phyloP scores from a whole-genome alignment of 306 rosid species.

The Inga oerstediana region DNA sequence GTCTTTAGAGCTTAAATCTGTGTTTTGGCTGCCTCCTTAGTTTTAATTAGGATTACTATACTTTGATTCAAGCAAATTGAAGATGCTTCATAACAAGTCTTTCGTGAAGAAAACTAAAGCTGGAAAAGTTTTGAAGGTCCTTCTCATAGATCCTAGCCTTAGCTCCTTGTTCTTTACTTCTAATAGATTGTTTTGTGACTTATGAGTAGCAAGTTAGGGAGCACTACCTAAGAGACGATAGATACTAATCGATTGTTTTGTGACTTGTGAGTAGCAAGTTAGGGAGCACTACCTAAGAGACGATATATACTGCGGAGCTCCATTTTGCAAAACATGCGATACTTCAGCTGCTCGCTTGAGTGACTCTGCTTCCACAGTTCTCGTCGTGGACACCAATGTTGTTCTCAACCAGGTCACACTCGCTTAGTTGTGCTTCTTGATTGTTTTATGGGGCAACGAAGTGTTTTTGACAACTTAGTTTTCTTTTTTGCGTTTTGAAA shows the following conservation, averaged over 20 bases:
- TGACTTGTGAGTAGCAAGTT: slow-evolving; percentile 58
- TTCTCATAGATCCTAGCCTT: slow-evolving; percentile 29
- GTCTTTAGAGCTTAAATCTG: neutral
- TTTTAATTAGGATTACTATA: neutral
- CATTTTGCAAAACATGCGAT: slow-evolving; percentile 67
- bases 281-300: slow-evolving; percentile 92
- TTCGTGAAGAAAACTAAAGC: slow-evolving; percentile 74
- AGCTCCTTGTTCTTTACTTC: neutral
- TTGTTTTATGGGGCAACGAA: neutral
- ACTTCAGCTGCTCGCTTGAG: slow-evolving; percentile 64
- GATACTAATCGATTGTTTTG: slow-evolving; percentile 36
- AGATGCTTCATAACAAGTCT: slow-evolving; percentile 86
- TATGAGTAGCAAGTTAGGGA: slow-evolving; percentile 76
- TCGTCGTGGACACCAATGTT: slow-evolving; percentile 87
- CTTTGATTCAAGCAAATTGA: neutral
- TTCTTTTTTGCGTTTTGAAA: neutral
- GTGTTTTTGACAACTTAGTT: neutral
- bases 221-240: slow-evolving; percentile 89
- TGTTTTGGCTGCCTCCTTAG: neutral
- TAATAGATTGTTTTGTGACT: neutral
- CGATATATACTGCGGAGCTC: slow-evolving; percentile 88
- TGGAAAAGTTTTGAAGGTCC: slow-evolving; percentile 85
- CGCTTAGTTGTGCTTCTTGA: neutral
- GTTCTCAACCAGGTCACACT: slow-evolving; percentile 76
- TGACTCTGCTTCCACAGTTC: slow-evolving; percentile 64